Base-by-base conservation (phyloP, 2,329 filamentous ascomycete species). In the Apiospora koreana region DNA sequence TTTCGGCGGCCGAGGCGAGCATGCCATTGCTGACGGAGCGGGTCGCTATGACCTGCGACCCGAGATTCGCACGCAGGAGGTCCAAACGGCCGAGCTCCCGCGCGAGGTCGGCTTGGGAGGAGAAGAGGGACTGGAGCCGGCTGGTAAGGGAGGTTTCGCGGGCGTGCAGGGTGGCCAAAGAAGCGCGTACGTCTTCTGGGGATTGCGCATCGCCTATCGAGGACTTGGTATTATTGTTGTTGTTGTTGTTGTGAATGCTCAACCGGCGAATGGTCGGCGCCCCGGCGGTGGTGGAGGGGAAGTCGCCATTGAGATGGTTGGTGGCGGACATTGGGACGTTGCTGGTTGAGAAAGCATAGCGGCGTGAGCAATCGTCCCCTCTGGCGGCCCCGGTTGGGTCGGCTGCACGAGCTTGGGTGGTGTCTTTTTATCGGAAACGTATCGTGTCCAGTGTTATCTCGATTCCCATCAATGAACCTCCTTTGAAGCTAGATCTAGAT, bases 31-130 rank as follows among this genome's bases (percentile, higher is more conserved):
- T 93, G 78, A 99, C 92, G 62, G 91, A 87, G 72, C 95, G 90
- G 18, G 94, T 92, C 67, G 93, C 92, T 77, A 95, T 92, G 67
- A 93, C 93, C 79, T 98, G 96, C 6, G 94, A 90, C 71, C 94
- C 94, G 42, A 98, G 88, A 73, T 95, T 92, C 54, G 95, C 95
- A 74, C 96, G 93, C 69, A 98, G 88, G 41, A 97, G 87, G 81
- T 99, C 96, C 73, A 99, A 88, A 23, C 95, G 92, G 72, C 91
- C 91, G 67, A 99, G 87, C 77, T 98, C 94, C 74, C 94, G 93
- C 25, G 93, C 92, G 67, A 99, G 89, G 78, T 97, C 93, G 72
- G 93, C 91, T 79, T 98, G 94, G 0, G 93, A 94, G 72, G 92
- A 89, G 66, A 98, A 84, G 68, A 98, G 89, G 68, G 88, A 85